These are phyloP conservation scores for Verticillium zaregamsianum DNA, from an alignment of 2,329 filamentous ascomycete species.

Conservation along the genomic window DNA sequence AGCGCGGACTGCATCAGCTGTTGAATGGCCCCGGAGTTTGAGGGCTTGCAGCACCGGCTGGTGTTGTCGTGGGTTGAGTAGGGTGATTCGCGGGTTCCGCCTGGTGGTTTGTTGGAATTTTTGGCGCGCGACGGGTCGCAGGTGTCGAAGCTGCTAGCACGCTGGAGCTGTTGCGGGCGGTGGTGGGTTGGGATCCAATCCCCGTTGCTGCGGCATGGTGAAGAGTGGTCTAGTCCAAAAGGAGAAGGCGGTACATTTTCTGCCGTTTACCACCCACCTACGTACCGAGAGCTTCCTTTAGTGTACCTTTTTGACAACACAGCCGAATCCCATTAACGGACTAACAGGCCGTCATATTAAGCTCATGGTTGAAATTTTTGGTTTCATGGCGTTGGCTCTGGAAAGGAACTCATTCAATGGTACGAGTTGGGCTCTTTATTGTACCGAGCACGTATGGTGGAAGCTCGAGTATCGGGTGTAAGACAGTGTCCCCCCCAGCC, in stretches of 20 bases:
- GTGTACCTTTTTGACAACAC: too few species aligned
- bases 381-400: too few species aligned
- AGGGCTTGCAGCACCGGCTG: background rate
- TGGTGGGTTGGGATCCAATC: background rate
- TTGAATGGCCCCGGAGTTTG: background rate
- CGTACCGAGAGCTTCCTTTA: too few species aligned
- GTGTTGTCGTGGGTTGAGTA: background rate
- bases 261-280: background rate
- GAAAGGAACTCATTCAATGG: too few species aligned
- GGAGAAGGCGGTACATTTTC: background rate
- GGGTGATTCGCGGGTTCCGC: background rate
- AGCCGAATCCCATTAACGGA: too few species aligned
- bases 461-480: too few species aligned
- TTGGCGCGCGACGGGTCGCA: background rate
- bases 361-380: too few species aligned
- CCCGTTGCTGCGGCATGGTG: background rate
- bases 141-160: background rate
- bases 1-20: background rate
- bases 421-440: too few species aligned
- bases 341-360: too few species aligned
- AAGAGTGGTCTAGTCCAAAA: background rate
- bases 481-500: too few species aligned
- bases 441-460: too few species aligned
- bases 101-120: background rate
- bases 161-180: background rate